phyloP scores from a whole-genome alignment of 805 yeast species.

The Wickerhamomyces ciferrii region DNA sequence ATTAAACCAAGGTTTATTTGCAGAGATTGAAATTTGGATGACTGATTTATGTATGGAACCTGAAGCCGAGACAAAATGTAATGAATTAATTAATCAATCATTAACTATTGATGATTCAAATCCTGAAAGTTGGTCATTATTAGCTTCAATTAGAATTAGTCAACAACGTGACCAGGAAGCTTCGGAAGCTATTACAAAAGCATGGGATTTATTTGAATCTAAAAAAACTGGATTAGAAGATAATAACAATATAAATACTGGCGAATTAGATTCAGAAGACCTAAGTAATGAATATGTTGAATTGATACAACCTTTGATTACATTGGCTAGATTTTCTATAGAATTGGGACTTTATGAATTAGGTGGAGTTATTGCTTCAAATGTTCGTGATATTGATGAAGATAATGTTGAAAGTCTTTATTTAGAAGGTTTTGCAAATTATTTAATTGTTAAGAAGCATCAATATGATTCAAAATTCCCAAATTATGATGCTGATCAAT shows the following conservation, averaged over 20 bases:
- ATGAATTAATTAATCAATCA: slow-evolving; percentile 60
- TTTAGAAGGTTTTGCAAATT: slow-evolving; percentile 73
- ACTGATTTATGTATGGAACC: slow-evolving; percentile 94
- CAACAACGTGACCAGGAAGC: slow-evolving; percentile 80
- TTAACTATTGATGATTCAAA: slow-evolving; percentile 46
- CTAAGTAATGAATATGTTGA: slow-evolving; percentile 53
- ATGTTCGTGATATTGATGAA: slow-evolving; percentile 76
- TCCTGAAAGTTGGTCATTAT: slow-evolving; percentile 76
- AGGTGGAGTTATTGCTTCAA: slow-evolving; percentile 59
- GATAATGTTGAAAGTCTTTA: slow-evolving; percentile 78
- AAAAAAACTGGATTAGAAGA: slow-evolving; percentile 46
- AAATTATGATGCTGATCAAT: slow-evolving; percentile 16
- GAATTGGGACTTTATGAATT: slow-evolving; percentile 72
- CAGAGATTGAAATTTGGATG: slow-evolving; percentile 95
- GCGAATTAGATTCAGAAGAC: slow-evolving; percentile 25
- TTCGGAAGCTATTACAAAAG: slow-evolving; percentile 49
- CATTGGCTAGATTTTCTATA: slow-evolving; percentile 67
- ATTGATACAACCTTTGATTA: slow-evolving; percentile 65
- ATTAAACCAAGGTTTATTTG: slow-evolving; percentile 71
- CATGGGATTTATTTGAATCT: slow-evolving; percentile 66
- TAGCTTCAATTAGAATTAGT: slow-evolving; percentile 85
- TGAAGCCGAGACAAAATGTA: slow-evolving; percentile 80
- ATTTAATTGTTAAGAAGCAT: slow-evolving; percentile 38
- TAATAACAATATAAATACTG: slow-evolving; percentile 23
- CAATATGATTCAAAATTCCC: slow-evolving; percentile 11